Base-by-base conservation (phyloP, 768 basidiomycete genomes). In the Lyophyllum atratum region DNA sequence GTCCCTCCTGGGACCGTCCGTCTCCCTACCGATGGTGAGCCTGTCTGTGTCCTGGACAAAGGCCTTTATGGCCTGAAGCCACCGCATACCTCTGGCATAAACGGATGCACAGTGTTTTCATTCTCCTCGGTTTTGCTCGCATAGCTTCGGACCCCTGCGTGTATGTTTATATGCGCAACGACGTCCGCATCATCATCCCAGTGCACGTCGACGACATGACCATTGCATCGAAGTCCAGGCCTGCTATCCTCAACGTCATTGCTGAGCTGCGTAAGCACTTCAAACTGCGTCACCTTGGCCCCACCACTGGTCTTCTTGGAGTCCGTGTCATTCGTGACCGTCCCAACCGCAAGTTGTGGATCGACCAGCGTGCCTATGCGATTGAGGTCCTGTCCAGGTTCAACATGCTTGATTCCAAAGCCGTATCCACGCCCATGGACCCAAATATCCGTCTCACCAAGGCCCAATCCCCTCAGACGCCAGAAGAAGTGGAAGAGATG, bases 351-450 rank as follows among this genome's bases (percentile, higher is more conserved):
- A 31, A 11, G 15, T 22, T 56, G 6, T 50, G 26, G 19, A 28
- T 56, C 14, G 15, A 12, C 22, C 55, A 56, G 22, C 39, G 24
- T 24, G 28, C 17, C 1, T 56, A 56, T 39, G 31, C 29, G 1
- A 11, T 45, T 1, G 39, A 50, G 3, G 15, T 55, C 3, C 49
- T 59, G 2, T 2, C 19, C 2, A 17, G 25, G 9, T 59, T 51
- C 42, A 52, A 51, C 26, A 52, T 61, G 21, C 5, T 48, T 10
- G 58, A 62, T 21, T 39, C 19, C 10, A 58, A 59, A n/a, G 49
- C 54, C 14, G 39, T 62, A n/a, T 26, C 54, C 2, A 62, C 46
- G 6, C 61, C 61, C 9, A 56, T 62, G 56, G 33, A 54, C 17
- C 43, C 59, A 12, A 24, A 29, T 26, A 5, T 46, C 11, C 8